Base-by-base conservation (phyloP, 2,329 filamentous ascomycete species). In the Botrytis galanthina region DNA sequence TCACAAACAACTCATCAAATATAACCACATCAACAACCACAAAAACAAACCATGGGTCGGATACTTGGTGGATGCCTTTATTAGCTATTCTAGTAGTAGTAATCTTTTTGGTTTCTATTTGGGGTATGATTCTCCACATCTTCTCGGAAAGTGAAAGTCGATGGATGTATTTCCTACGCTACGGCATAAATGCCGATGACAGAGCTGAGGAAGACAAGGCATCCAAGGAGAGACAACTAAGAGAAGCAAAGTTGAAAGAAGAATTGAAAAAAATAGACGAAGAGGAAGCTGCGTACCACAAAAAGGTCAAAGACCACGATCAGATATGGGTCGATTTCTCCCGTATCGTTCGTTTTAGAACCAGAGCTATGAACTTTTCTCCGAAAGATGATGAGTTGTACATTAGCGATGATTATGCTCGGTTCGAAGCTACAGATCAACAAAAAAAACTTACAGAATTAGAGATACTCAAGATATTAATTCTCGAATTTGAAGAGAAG, bases 231-330 rank as follows among this genome's bases (percentile, higher is more conserved):
- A 16, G 26, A 18, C 0, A 61, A 39, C 5, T 26, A n/a, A 37
- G 35, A 61, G 2, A 37, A n/a, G 12, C 22, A 22, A 12, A 61
- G 59, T 26, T 7, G 6, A 8, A n/a, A 26, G 20, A 7, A 22
- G 1, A 9, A 8, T 39, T 39, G 20, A 16, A 5, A 26, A 26
- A 16, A 16, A 8, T 12, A 60, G 57, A 26, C n/a, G 26, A 54
- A 54, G 0, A 7, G 12, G 5, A 54, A 18, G 14, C n/a, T 29
- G 51, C 26, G 51, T 3, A 3, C 12, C 7, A 29, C 0, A 39
- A 61, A 39, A 39, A 1, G 22, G 1, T 9, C 10, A 7, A 39
- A n/a, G 5, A 2, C 2, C 0, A 1, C 2, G 6, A 8, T 37
- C 12, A 61, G 59, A n/a, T 7, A 12, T 0, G 1, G 2, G 22